These are phyloP conservation scores for Alternaria tenuissima DNA, from an alignment of 2,329 filamentous ascomycete species.

Conservation along the genomic window DNA sequence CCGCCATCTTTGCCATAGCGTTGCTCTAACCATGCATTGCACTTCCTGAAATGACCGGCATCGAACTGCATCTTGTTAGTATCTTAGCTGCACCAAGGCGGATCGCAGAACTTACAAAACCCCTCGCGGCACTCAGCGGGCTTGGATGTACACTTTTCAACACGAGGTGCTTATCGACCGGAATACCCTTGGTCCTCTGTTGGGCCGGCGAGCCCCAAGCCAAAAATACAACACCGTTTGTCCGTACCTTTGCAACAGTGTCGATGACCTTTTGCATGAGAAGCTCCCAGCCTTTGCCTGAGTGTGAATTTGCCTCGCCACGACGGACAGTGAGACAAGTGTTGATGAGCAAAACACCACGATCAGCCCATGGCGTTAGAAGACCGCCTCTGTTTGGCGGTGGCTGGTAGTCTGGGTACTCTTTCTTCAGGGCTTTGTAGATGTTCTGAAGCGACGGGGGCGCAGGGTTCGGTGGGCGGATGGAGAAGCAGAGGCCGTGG, in stretches of 20 bases:
- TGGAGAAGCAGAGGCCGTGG: constrained; percentile 94
- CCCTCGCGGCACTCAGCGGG: constrained; percentile 82
- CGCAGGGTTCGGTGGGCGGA: constrained; percentile 84
- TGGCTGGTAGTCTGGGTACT: constrained; percentile 80
- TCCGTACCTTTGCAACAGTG: constrained; percentile 78
- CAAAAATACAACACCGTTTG: constrained; percentile 87
- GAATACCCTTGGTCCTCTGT: constrained; percentile 77
- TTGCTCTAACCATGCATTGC: constrained; percentile 83
- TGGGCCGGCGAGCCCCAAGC: constrained; percentile 91
- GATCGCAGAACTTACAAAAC: constrained; percentile 67
- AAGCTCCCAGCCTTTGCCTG: constrained; percentile 87
- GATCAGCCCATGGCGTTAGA: constrained; percentile 91
- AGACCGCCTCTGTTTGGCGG: constrained; percentile 83
- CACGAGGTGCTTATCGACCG: constrained; percentile 78
- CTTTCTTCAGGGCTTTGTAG: constrained; percentile 84
- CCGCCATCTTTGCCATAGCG: constrained; percentile 81
- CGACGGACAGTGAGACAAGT: constrained; percentile 93
- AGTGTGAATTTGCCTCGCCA: constrained; percentile 85
- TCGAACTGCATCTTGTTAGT: constrained; percentile 65
- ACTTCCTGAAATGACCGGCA: constrained; percentile 80
- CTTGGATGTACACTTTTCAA: constrained; percentile 90
- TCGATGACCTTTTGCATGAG: constrained; percentile 95
- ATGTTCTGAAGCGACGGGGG: constrained; percentile 94
- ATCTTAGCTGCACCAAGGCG: background rate
- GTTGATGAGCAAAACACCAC: constrained; percentile 91